A percentile compares a stretch with the other conserved stretches of the same genome.
Evolutionary conservation across 2,329 filamentous ascomycete species (phyloP).

Genomic region (Leptodontidium sp.): DNA sequence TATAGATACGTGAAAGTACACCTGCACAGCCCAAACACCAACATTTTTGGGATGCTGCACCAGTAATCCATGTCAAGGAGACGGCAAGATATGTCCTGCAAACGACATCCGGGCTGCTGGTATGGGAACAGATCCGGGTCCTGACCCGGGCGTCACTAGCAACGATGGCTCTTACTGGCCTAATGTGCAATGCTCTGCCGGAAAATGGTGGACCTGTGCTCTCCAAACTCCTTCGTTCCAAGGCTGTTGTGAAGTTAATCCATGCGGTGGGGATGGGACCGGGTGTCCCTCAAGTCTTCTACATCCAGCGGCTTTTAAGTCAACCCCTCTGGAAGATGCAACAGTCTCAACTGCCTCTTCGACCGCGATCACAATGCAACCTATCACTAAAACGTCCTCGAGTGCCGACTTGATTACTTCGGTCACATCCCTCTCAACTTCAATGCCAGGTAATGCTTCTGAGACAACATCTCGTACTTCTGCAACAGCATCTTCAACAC

Average conservation of each 20-base stretch:
- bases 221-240: slow-evolving; percentile 31
- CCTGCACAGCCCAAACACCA: slow-evolving; percentile 30
- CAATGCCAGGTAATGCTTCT: not conserved
- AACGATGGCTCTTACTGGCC: slow-evolving; percentile 33
- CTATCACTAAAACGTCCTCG: not conserved
- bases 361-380: not conserved
- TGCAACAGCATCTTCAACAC: not conserved
- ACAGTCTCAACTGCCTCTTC: not conserved
- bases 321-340: not conserved
- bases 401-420: not conserved
- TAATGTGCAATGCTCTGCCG: slow-evolving; percentile 29
- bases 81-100: slow-evolving; percentile 28
- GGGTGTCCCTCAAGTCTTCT: slow-evolving; percentile 6
- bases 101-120: slow-evolving; percentile 31
- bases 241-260: slow-evolving; percentile 30
- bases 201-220: slow-evolving; percentile 29
- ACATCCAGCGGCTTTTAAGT: slow-evolving; percentile 6
- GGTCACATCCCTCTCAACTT: not conserved
- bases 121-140: slow-evolving; percentile 24
- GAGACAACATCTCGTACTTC: not conserved
- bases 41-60: slow-evolving; percentile 36
- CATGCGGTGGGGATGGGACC: slow-evolving; percentile 22
- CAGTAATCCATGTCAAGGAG: slow-evolving; percentile 31
- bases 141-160: slow-evolving; percentile 16
- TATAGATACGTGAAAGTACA: slow-evolving; percentile 20